Conservation (phyloP, 768 basidiomycete species). For the Asterophora lycoperdoides region DNA sequence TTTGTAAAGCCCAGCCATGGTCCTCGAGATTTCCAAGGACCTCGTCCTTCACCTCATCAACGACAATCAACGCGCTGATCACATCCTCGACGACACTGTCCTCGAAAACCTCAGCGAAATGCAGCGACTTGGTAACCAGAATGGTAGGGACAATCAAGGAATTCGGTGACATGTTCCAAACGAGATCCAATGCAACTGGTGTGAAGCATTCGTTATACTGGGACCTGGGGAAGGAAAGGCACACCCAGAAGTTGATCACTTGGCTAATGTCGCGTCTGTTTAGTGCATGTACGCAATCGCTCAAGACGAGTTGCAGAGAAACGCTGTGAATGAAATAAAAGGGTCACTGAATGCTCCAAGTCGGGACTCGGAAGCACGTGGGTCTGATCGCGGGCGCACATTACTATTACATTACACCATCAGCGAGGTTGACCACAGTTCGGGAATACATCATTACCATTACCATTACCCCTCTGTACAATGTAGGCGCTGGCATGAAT, state of each 20-base stretch:
- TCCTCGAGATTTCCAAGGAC: conserved; percentile 55
- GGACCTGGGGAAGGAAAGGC: neutral
- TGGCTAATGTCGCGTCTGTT: neutral
- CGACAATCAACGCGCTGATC: conserved; percentile 43
- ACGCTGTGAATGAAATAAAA: neutral
- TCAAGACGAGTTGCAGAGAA: neutral
- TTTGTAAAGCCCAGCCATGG: conserved; percentile 67
- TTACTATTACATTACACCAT: too few relatives aligned
- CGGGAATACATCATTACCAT: too few relatives aligned
- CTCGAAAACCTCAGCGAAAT: conserved; percentile 54
- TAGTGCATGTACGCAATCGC: conserved; percentile 2
- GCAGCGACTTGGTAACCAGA: conserved; percentile 53
- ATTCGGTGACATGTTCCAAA: conserved; percentile 36
- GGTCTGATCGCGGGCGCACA: too few relatives aligned
- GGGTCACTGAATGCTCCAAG: neutral
- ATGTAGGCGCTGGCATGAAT: too few relatives aligned
- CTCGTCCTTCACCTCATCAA: conserved; percentile 48
- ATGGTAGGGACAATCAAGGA: conserved; percentile 55
- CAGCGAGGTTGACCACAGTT: too few relatives aligned
- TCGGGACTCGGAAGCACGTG: neutral
- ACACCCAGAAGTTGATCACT: neutral
- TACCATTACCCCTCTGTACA: too few relatives aligned
- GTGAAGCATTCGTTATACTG: neutral
- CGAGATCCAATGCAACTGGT: neutral
- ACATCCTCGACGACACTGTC: conserved; percentile 59